A percentile compares a stretch with the other conserved stretches of the same genome.
These are phyloP conservation scores for Xylaria sp. DNA, from an alignment of 2,329 filamentous ascomycete species.

Conservation along the genomic window DNA sequence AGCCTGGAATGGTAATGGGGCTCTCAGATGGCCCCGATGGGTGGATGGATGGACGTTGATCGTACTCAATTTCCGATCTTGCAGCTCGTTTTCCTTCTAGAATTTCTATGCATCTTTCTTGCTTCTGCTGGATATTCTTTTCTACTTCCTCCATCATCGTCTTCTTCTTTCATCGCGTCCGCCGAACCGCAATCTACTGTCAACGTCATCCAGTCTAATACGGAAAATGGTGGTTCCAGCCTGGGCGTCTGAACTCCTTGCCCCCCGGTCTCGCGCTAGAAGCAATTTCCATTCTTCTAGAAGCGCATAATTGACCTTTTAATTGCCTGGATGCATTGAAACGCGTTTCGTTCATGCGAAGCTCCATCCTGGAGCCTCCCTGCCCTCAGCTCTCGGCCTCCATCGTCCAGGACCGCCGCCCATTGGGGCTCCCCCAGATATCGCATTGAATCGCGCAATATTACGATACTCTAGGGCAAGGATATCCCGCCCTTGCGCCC, in stretches of 20 bases:
- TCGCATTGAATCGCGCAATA: slow-evolving; percentile 46
- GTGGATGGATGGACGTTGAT: slow-evolving; percentile 15
- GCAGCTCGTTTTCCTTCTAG: slow-evolving; percentile 17
- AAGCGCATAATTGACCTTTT: slow-evolving; percentile 50
- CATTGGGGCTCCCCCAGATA: slow-evolving; percentile 30
- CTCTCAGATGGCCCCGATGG: too few species aligned
- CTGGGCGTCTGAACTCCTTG: slow-evolving; percentile 25
- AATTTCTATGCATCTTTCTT: slow-evolving; percentile 5
- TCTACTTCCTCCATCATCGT: background rate
- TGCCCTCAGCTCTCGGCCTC: slow-evolving; percentile 30
- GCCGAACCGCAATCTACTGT: slow-evolving; percentile 5
- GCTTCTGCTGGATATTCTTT: slow-evolving; percentile 12
- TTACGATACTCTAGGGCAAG: slow-evolving; percentile 33
- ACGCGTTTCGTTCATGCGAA: slow-evolving; percentile 51
- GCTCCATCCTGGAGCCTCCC: slow-evolving; percentile 33
- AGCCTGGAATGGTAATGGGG: background rate
- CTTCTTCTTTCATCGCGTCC: slow-evolving; percentile 1
- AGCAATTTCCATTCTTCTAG: slow-evolving; percentile 31
- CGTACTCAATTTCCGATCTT: slow-evolving; percentile 28
- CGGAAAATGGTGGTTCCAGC: slow-evolving; percentile 13
- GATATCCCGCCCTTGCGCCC: slow-evolving; percentile 13
- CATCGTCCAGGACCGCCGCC: slow-evolving; percentile 15
- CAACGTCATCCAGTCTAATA: slow-evolving; percentile 7
- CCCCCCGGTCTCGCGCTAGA: slow-evolving; percentile 25
- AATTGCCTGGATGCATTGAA: slow-evolving; percentile 51